Evolutionary conservation across 1,284 basidiomycete species (phyloP), one percentile per base, ranked within the genome.

Genomic region (Cutaneotrichosporon cyanovorans): DNA sequence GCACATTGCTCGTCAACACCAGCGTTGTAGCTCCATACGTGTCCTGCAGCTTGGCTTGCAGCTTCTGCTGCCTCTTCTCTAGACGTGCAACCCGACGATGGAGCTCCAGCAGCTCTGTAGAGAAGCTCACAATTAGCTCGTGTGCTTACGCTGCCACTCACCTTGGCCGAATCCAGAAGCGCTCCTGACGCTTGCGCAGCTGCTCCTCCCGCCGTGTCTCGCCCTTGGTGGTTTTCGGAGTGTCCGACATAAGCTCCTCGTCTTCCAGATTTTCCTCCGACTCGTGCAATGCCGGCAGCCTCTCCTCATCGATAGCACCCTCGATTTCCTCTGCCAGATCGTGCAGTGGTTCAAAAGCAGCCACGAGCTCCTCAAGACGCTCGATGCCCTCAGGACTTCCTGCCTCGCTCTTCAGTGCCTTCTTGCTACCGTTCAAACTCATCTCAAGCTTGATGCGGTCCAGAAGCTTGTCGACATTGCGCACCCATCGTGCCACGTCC

Each of bases 151-250:
- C 1, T 2, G 21, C 9, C 16, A 16, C 77, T 60, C 56, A 91
- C 89, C 77, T 75, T 19, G 86, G 83, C 52, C 78, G 82, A 50
- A 93, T 83, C 28, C 74, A 76, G 81, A 82, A 83, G 51, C 55
- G 51, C 31, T 46, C n/a, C 20, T 65, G 65, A 28, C 48, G 57
- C 51, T 57, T 14, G 64, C 42, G 25, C 25, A 28, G 12, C 12
- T 28, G 8, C 25, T 28, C 25, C 25, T 28, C 25, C 25, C 25
- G 25, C 12, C 25, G 25, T 7, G 25, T 53, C 60, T 38, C 61
- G 37, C 46, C 42, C 39, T 57, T 52, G 34, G 55, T 47, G 31
- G 14, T n/a, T 16, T 49, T 51, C 39, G 53, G 44, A 12, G 39
- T n/a, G n/a, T n/a, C 36, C 42, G 54, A 14, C 2, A 51, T 45